Percentiles rank a stretch among this genome's conserved stretches.
Evolutionary conservation across 1,139 yeast species (phyloP).

Genomic region (Arxiozyma bovina): DNA sequence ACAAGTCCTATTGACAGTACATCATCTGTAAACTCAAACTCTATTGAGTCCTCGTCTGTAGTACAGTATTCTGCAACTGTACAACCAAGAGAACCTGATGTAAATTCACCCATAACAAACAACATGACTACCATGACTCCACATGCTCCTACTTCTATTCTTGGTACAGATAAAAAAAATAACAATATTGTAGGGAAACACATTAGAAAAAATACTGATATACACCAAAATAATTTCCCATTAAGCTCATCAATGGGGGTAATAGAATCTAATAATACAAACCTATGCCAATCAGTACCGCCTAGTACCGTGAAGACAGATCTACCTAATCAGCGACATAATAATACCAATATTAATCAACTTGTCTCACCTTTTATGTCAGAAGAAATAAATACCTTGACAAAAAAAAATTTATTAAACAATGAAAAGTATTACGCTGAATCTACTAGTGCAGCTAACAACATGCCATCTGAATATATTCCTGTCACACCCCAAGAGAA

Average conservation of each 20-base stretch:
- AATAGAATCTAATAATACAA: not conserved
- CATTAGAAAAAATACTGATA: not conserved
- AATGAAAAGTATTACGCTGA: not conserved
- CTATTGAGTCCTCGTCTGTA: constrained; percentile 6
- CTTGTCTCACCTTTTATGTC: not conserved
- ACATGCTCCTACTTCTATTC: not conserved
- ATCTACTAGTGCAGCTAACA: not conserved
- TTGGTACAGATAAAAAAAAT: not conserved
- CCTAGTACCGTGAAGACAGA: not conserved
- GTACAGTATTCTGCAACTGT: not conserved
- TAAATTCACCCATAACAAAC: not conserved
- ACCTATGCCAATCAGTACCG: not conserved
- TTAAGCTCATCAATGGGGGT: not conserved
- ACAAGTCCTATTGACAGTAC: not conserved
- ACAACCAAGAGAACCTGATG: not conserved
- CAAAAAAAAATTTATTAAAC: constrained; percentile 3
- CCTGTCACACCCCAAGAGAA: not conserved
- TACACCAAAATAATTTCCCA: not conserved
- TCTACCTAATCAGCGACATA: not conserved
- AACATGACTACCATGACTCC: not conserved
- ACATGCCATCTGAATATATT: not conserved
- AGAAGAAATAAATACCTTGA: not conserved
- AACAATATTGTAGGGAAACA: not conserved
- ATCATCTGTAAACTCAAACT: constrained; percentile 11
- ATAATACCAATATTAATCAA: not conserved